phyloP scores from a whole-genome alignment of 2,329 filamentous ascomycete species.

The Colletotrichum lupini region DNA sequence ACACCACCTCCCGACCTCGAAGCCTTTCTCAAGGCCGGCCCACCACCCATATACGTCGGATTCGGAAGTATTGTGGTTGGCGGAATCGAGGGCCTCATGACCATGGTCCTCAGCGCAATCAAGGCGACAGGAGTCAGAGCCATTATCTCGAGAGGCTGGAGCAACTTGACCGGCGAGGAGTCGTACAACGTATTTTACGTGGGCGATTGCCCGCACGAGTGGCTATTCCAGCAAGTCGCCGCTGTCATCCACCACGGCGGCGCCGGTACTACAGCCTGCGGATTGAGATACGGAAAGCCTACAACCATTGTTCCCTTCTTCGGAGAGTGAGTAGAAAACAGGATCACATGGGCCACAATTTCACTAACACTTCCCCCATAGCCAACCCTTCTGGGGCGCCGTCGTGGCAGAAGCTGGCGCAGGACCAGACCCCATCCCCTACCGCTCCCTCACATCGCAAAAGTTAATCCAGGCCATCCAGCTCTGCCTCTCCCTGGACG shows the following conservation, averaged over 20 bases:
- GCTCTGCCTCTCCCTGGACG: slow-evolving; percentile 18
- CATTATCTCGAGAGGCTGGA: slow-evolving; percentile 33
- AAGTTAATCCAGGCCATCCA: slow-evolving; percentile 26
- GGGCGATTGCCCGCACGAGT: slow-evolving; percentile 33
- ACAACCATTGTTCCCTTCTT: slow-evolving; percentile 33
- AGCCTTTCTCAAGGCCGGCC: slow-evolving; percentile 66
- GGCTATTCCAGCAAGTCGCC: slow-evolving; percentile 33
- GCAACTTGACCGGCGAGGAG: slow-evolving; percentile 18
- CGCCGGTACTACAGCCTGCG: slow-evolving; percentile 31
- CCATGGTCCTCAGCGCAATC: slow-evolving; percentile 29
- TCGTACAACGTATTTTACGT: slow-evolving; percentile 27
- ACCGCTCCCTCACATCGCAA: slow-evolving; percentile 29
- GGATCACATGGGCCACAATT: no score
- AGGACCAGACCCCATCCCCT: slow-evolving; percentile 32
- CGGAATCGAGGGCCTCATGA: slow-evolving; percentile 14
- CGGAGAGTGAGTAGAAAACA: slow-evolving; percentile 20
- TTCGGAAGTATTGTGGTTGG: slow-evolving; percentile 29
- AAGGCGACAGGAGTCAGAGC: slow-evolving; percentile 22
- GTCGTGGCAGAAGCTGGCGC: slow-evolving; percentile 33
- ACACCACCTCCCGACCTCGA: slow-evolving; percentile 64
- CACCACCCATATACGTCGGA: slow-evolving; percentile 49
- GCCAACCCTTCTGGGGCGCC: slow-evolving; percentile 34
- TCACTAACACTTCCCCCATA: neutral
- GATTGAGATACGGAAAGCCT: slow-evolving; percentile 24
- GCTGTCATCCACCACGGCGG: slow-evolving; percentile 33